Conservation (phyloP, 768 basidiomycete genomes). For the Pulveroboletus sp. region DNA sequence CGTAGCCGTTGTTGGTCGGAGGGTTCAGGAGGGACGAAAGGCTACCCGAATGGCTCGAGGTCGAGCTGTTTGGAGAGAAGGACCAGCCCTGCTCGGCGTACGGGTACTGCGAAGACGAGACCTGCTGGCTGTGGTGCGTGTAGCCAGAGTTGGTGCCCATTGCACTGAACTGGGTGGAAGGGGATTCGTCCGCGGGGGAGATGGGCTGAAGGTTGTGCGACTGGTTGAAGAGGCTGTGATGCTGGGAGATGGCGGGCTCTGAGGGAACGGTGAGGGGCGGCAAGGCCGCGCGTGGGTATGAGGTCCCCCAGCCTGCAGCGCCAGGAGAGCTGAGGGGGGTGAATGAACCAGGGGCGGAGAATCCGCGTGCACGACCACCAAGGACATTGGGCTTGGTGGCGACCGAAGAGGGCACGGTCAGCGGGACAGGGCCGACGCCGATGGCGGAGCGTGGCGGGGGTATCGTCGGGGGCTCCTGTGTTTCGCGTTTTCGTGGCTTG, state of each 20-base stretch:
- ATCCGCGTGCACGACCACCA: constrained; percentile 66
- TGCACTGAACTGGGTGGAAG: constrained; percentile 44
- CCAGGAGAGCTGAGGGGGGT: constrained; percentile 62
- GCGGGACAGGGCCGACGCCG: constrained; percentile 63
- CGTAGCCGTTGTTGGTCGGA: constrained; percentile 38
- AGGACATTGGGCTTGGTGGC: constrained; percentile 35
- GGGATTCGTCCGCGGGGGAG: constrained; percentile 67
- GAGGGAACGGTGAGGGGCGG: constrained; percentile 83
- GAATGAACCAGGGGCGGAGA: constrained; percentile 80
- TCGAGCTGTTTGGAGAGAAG: constrained; percentile 44
- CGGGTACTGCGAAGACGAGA: constrained; percentile 55
- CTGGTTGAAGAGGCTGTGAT: constrained; percentile 54
- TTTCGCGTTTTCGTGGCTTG: constrained; percentile 78
- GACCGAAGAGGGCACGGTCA: constrained; percentile 49
- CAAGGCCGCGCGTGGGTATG: constrained; percentile 58
- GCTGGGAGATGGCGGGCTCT: constrained; percentile 59
- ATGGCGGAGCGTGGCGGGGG: constrained; percentile 76
- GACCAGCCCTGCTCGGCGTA: constrained; percentile 62
- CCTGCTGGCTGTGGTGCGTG: constrained; percentile 30
- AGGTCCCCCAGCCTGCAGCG: constrained; percentile 55
- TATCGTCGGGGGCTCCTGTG: constrained; percentile 61
- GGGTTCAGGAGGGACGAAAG: constrained; percentile 79
- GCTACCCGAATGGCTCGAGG: constrained; percentile 66
- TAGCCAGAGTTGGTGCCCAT: constrained; percentile 34
- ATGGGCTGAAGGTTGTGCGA: constrained; percentile 60